Percentiles rank a stretch among this genome's conserved stretches.
phyloP scores from a whole-genome alignment of 106 monocot species.

The Dendrobium nobile region DNA sequence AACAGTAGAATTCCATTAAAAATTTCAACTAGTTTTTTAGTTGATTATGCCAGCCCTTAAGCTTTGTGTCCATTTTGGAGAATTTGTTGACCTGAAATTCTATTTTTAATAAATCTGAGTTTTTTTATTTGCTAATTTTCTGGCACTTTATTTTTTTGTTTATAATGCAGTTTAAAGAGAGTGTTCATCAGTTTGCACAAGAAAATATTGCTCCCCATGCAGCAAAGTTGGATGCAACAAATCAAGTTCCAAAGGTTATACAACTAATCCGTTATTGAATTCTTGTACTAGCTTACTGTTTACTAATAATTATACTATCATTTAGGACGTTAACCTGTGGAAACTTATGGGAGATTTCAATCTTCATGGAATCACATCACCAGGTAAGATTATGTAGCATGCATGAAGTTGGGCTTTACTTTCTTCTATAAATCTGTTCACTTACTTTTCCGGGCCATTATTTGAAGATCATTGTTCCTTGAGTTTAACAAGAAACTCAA shows the following conservation, averaged over 20 bases:
- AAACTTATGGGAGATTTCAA: slow-evolving; percentile 96
- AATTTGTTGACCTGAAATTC: too few species aligned
- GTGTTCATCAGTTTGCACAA: slow-evolving; percentile 81
- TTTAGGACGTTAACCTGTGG: slow-evolving; percentile 84
- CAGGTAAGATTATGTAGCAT: slow-evolving; percentile 42
- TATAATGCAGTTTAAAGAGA: slow-evolving; percentile 80
- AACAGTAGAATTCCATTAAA: background rate
- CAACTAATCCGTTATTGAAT: background rate
- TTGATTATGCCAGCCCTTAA: too few species aligned
- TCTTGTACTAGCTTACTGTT: background rate
- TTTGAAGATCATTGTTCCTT: background rate
- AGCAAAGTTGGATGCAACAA: slow-evolving; percentile 59
- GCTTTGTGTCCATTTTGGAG: too few species aligned
- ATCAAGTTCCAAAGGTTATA: slow-evolving; percentile 77
- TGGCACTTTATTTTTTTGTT: slow-evolving; percentile 3
- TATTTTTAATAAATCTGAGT: too few species aligned
- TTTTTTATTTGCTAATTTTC: background rate
- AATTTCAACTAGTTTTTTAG: background rate
- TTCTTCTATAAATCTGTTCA: background rate
- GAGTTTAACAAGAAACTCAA: background rate
- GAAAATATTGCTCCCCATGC: slow-evolving; percentile 92
- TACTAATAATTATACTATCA: slow-evolving; percentile 9
- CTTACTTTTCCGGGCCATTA: background rate
- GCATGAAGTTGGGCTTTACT: background rate
- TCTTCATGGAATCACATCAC: slow-evolving; percentile 92